Evolutionary conservation across 129 eudicot species (phyloP), one percentile per base, ranked within the genome.

Genomic region (Rutidosis leptorrhynchoides): DNA sequence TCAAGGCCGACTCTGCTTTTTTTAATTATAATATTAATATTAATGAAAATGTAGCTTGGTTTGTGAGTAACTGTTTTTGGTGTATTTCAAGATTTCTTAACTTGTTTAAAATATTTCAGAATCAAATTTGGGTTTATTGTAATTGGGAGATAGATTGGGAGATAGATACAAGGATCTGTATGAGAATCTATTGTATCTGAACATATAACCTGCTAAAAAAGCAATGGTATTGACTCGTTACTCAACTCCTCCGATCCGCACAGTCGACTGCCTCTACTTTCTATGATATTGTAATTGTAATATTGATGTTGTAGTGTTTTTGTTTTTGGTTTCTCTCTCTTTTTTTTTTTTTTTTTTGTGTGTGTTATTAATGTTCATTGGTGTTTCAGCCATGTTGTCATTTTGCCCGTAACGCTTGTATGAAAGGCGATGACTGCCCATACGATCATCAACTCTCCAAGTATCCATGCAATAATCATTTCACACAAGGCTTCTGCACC

Each of bases 381-480:
- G 14, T 70, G 24, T 67, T 83, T 72, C 81, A 92, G 96, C 95
- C 98, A 2, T 93, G 98, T 30, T 49, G 87, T 71, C 81, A 81
- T 80, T 88, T 88, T 85, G 95, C 96, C 32, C 89, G 87, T 22
- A 80, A 82, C 23, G 21, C 89, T 58, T 93, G 98, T 89, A 85
- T 93, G 98, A 93, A 93, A 76, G 96, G 98, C 46, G 87, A 93
- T 48, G 84, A 85, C 37, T 88, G 96, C 72, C 95, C 96, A 20
- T 93, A 55, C 63, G 96, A 93, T 80, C 98, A 93, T 65, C 67
- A 88, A 52, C 87, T 93, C 60, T 85, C 96, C 28, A 93, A 93
- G 70, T 93, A 93, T 74, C 95, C 90, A 11, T 93, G 96, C 79
- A 75, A 72, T 28, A 88, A 80, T 58, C 53, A 35, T 64, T 43